Conservation (phyloP, 352 stramenopile genomes). For the Phytophthora syringae region DNA sequence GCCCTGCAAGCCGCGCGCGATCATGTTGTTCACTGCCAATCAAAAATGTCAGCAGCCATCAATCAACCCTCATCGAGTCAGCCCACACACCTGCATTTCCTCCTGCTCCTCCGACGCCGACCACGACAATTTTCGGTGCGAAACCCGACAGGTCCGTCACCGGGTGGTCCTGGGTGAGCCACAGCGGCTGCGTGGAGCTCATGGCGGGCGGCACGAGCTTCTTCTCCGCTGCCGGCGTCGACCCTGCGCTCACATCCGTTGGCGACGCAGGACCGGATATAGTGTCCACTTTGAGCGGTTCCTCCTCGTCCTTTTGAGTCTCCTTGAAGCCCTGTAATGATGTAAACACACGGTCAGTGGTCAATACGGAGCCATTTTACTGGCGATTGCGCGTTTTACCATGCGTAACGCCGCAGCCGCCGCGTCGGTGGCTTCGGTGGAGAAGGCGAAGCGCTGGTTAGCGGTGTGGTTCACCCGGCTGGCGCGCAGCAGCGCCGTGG, state of each 20-base stretch:
- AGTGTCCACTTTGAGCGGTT: conserved; percentile 12
- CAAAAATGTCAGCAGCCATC: not conserved
- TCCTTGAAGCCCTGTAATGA: conserved; percentile 62
- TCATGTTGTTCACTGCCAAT: conserved; percentile 89
- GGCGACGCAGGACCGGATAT: not conserved
- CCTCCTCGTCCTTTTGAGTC: conserved; percentile 43
- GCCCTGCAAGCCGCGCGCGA: conserved; percentile 79
- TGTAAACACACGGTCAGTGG: conserved; percentile 26
- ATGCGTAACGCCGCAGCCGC: conserved; percentile 75
- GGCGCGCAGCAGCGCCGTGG: conserved; percentile 42
- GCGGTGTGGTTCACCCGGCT: conserved; percentile 16
- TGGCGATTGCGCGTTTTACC: conserved; percentile 32
- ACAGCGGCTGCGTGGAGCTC: conserved; percentile 75
- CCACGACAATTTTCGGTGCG: conserved; percentile 87
- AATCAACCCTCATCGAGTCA: not conserved
- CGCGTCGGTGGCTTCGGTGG: conserved; percentile 73
- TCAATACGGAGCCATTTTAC: not conserved
- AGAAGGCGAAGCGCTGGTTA: conserved; percentile 44
- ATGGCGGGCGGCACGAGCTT: conserved; percentile 50
- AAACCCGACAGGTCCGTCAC: conserved; percentile 73
- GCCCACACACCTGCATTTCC: conserved; percentile 75
- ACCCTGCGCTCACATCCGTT: conserved; percentile 10
- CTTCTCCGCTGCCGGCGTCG: conserved; percentile 20
- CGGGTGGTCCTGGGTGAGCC: conserved; percentile 74
- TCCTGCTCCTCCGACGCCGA: conserved; percentile 87